A percentile compares a stretch with the other conserved stretches of the same genome.
These are phyloP conservation scores for Dryadomyces quercivorus DNA, from an alignment of 2,329 filamentous ascomycete genomes.

Conservation along the genomic window DNA sequence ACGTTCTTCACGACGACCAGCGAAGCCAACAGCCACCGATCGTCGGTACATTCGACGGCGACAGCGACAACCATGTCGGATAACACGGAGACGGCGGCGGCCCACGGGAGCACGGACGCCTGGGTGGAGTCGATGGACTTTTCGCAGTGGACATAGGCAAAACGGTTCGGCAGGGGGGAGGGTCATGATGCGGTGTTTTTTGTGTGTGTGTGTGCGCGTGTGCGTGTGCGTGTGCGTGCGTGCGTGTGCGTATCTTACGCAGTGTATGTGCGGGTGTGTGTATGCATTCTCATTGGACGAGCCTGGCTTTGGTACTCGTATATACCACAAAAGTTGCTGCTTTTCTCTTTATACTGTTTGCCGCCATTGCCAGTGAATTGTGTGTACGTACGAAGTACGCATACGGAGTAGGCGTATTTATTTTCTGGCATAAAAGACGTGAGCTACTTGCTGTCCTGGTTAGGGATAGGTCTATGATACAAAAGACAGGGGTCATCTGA, in stretches of 20 bases:
- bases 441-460: too few relatives aligned
- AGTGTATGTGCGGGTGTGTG: too few relatives aligned
- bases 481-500: too few relatives aligned
- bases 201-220: too few relatives aligned
- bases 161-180: background rate
- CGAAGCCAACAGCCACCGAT: constrained; percentile 44
- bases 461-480: too few relatives aligned
- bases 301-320: background rate
- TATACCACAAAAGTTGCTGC: constrained; percentile 27
- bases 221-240: too few relatives aligned
- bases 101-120: constrained; percentile 20
- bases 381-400: too few relatives aligned
- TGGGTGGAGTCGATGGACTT: constrained; percentile 37
- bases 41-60: constrained; percentile 42
- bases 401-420: background rate
- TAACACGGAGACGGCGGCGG: constrained; percentile 36
- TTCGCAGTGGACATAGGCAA: constrained; percentile 29
- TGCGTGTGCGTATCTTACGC: too few relatives aligned
- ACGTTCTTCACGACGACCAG: constrained; percentile 49
- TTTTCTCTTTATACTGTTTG: constrained; percentile 11
- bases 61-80: constrained; percentile 27
- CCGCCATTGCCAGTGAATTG: background rate
- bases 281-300: background rate
- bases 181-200: background rate
- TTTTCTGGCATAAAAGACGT: background rate